Conservation (phyloP, 768 basidiomycete species). For the Mycena maculata region DNA sequence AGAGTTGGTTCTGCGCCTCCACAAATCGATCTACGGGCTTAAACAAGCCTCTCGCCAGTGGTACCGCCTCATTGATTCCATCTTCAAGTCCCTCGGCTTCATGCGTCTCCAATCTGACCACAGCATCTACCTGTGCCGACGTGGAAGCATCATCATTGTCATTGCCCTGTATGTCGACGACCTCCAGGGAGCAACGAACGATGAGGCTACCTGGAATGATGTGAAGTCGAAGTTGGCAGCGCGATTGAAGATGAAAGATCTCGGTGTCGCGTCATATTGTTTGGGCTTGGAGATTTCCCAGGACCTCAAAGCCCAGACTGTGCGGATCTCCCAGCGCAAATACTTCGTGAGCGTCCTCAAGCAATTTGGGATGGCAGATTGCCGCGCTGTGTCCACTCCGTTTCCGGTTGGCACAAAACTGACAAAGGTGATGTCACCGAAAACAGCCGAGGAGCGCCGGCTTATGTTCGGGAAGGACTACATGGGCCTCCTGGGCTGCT, state of each 20-base stretch:
- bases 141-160: background rate
- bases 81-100: slow-evolving; percentile 7
- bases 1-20: slow-evolving; percentile 2
- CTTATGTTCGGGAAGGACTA: slow-evolving; percentile 4
- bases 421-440: background rate
- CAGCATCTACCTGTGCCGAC: slow-evolving; percentile 10
- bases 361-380: slow-evolving; percentile 1
- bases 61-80: slow-evolving; percentile 1
- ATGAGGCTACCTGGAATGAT: background rate
- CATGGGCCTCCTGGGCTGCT: too few species aligned
- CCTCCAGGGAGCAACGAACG: background rate
- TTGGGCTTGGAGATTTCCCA: too few species aligned
- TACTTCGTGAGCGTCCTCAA: background rate
- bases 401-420: slow-evolving; percentile 2
- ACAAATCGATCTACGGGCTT: slow-evolving; percentile 14
- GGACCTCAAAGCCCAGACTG: background rate
- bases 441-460: background rate
- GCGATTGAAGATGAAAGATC: slow-evolving; percentile 10
- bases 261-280: background rate
- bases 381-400: background rate
- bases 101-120: slow-evolving; percentile 2
- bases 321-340: slow-evolving; percentile 2
- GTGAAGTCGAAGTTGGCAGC: background rate
- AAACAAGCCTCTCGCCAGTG: slow-evolving; percentile 9
- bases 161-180: slow-evolving; percentile 6